Conservation (phyloP, 371 early-diverging fungal genomes). For the Mucor sp. region DNA sequence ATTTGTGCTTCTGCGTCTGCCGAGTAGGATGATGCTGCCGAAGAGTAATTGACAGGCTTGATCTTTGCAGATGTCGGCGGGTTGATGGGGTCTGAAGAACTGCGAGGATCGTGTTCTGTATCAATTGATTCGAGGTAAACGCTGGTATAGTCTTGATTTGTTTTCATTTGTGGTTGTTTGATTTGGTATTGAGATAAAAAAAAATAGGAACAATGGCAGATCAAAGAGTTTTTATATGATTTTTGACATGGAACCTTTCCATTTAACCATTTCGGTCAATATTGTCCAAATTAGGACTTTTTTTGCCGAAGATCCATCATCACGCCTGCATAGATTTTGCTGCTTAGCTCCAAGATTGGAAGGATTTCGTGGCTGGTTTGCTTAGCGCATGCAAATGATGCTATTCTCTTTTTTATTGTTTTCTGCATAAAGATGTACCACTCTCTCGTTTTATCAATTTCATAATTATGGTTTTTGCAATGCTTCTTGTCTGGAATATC, state of each 20-base stretch:
- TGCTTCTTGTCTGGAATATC: too few relatives aligned
- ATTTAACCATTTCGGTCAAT: constrained; percentile 7
- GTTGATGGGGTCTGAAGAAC: neutral
- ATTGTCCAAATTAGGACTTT: constrained; percentile 12
- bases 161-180: neutral
- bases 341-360: neutral
- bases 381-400: neutral
- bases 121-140: neutral
- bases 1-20: neutral
- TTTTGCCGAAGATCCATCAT: neutral
- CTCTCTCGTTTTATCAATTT: neutral
- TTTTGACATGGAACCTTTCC: neutral
- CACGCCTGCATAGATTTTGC: neutral
- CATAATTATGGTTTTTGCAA: too few relatives aligned
- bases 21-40: neutral
- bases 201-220: neutral
- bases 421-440: neutral
- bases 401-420: neutral
- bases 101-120: neutral
- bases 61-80: neutral
- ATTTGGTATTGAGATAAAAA: neutral
- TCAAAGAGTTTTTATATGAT: neutral
- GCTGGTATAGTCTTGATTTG: neutral
- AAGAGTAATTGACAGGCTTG: neutral
- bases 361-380: neutral